Evolutionary conservation across 345 rosid species (phyloP).

Genomic region (Eucalyptus brandiana): DNA sequence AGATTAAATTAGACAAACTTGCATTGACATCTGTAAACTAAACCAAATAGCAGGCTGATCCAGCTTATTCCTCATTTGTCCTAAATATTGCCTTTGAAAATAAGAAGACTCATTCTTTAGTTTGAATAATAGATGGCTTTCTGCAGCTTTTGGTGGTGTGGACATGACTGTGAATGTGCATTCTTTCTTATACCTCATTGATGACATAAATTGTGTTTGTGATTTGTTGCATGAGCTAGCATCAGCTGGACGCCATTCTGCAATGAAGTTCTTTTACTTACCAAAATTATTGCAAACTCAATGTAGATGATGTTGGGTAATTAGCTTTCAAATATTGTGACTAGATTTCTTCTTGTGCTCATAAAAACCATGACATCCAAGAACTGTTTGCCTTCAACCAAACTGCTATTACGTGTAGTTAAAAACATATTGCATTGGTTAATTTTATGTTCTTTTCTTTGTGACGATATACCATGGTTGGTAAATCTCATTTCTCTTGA

Average conservation of each 20-base stretch:
- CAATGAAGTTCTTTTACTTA: neutral
- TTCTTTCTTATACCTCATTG: neutral
- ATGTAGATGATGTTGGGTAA: neutral
- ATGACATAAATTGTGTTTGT: neutral
- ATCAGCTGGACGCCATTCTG: neutral
- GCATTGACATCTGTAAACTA: neutral
- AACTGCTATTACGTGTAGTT: neutral
- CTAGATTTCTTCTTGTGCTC: neutral
- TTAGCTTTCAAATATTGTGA: neutral
- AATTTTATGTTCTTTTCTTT: neutral
- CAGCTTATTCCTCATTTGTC: neutral
- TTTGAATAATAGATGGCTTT: neutral
- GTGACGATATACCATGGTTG: neutral
- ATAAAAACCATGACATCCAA: neutral
- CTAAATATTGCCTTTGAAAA: neutral
- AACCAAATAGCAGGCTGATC: neutral
- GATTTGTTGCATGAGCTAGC: neutral
- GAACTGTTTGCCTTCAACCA: neutral
- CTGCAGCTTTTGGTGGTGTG: neutral
- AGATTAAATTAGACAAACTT: neutral
- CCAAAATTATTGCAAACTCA: neutral
- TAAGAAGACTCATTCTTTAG: neutral
- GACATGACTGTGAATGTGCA: neutral
- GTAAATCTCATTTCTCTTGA: neutral
- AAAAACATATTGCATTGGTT: neutral